Conservation (phyloP, 2,329 filamentous ascomycete species). For the Xylariales sp. region DNA sequence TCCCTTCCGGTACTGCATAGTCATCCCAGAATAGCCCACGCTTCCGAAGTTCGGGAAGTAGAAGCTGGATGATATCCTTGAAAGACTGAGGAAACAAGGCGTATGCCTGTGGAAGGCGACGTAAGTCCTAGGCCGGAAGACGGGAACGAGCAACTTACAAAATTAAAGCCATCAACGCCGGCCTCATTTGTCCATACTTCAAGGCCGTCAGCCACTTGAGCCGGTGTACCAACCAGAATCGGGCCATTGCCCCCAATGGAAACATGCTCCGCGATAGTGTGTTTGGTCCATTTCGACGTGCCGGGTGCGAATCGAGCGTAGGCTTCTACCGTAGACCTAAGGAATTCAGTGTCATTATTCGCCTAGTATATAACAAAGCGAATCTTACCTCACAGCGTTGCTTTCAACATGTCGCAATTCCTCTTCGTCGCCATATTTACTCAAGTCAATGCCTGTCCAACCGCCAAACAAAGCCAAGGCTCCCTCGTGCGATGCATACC, state of each 20-base stretch:
- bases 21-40: conserved; percentile 55
- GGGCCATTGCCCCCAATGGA: conserved; percentile 64
- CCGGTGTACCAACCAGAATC: conserved; percentile 58
- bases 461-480: conserved; percentile 68
- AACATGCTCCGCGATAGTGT: conserved; percentile 63
- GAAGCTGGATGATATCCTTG: conserved; percentile 60
- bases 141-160: conserved; percentile 42
- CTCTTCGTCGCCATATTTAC: conserved; percentile 33
- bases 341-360: conserved; percentile 11
- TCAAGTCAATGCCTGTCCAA: conserved; percentile 59
- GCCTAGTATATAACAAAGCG: too few species aligned
- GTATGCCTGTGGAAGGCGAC: conserved; percentile 42
- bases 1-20: conserved; percentile 51
- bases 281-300: conserved; percentile 67
- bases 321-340: conserved; percentile 48
- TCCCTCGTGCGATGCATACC: conserved; percentile 57
- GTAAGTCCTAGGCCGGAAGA: neutral
- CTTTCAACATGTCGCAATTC: conserved; percentile 35
- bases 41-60: conserved; percentile 58
- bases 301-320: conserved; percentile 53
- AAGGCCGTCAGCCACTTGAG: conserved; percentile 61
- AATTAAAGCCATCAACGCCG: conserved; percentile 71
- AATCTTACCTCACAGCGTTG: conserved; percentile 36
- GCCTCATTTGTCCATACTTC: conserved; percentile 64
- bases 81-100: conserved; percentile 64